Evolutionary conservation across 148 eudicot species (phyloP).

Genomic region (Amaranthus palmeri): DNA sequence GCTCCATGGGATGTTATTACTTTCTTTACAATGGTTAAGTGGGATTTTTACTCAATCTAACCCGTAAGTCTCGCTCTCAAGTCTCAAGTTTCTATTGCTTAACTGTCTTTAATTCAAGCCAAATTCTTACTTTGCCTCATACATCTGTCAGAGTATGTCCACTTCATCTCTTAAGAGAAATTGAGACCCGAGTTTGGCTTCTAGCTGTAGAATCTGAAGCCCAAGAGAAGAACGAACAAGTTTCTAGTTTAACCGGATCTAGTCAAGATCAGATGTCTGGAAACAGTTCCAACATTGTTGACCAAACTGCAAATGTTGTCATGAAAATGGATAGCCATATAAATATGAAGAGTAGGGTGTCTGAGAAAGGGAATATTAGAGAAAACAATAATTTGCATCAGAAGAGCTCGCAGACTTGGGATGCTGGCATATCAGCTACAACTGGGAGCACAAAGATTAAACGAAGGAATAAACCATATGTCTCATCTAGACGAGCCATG

Average conservation of each 20-base stretch:
- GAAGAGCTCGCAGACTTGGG: slow-evolving; percentile 43
- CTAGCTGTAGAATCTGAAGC: slow-evolving; percentile 96
- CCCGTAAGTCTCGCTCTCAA: slow-evolving; percentile 54
- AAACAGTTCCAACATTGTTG: slow-evolving; percentile 61
- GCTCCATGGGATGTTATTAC: slow-evolving; percentile 78
- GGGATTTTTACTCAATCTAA: slow-evolving; percentile 69
- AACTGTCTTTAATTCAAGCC: slow-evolving; percentile 3
- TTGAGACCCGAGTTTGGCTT: slow-evolving; percentile 96
- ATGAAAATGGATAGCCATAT: slow-evolving; percentile 80
- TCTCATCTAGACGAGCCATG: slow-evolving; percentile 47
- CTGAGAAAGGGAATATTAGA: slow-evolving; percentile 48
- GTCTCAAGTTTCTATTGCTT: neutral
- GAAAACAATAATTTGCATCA: slow-evolving; percentile 43
- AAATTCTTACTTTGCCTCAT: slow-evolving; percentile 8
- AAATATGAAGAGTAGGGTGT: slow-evolving; percentile 38
- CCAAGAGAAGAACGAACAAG: slow-evolving; percentile 65
- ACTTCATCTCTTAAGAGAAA: slow-evolving; percentile 82
- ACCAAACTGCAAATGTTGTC: slow-evolving; percentile 69
- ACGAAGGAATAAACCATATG: slow-evolving; percentile 64
- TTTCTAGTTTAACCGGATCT: slow-evolving; percentile 38
- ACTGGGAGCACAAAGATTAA: slow-evolving; percentile 50
- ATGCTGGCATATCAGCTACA: slow-evolving; percentile 36
- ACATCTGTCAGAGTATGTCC: slow-evolving; percentile 58
- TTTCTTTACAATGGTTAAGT: slow-evolving; percentile 93
- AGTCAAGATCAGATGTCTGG: slow-evolving; percentile 47